phyloP scores from a whole-genome alignment of 179 eudicot species.

The Silene coronaria region DNA sequence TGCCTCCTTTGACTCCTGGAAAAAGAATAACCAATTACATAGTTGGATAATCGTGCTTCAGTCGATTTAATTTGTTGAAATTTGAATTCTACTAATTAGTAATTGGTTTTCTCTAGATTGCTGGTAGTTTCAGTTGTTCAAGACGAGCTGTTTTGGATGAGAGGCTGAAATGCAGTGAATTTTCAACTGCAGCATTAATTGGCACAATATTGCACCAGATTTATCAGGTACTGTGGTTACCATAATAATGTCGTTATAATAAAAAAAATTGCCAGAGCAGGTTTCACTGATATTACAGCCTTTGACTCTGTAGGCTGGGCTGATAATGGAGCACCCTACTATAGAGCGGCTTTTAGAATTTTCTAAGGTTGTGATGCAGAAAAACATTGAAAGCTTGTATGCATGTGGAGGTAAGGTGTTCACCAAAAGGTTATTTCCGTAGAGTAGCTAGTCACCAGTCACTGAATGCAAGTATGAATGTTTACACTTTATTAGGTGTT shows the following conservation, averaged over 20 bases:
- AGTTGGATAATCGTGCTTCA: not conserved
- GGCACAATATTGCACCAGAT: conserved; percentile 93
- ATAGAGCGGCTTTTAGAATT: conserved; percentile 66
- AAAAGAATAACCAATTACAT: not conserved
- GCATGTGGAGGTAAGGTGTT: conserved; percentile 85
- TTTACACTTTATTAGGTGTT: not conserved
- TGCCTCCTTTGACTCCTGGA: not conserved
- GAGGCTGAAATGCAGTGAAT: conserved; percentile 67
- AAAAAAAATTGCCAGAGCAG: not conserved
- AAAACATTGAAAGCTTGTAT: conserved; percentile 74
- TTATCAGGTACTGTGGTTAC: conserved; percentile 54
- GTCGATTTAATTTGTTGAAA: not conserved
- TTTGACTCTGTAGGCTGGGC: conserved; percentile 63
- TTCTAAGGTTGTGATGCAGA: conserved; percentile 55
- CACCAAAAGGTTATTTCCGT: not conserved
- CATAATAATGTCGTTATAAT: not conserved
- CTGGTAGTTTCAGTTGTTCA: conserved; percentile 83
- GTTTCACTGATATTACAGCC: conserved; percentile 11
- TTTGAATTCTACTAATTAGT: not conserved
- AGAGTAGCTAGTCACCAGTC: not conserved
- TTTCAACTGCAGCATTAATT: conserved; percentile 71
- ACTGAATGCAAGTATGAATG: not conserved
- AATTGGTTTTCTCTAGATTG: conserved; percentile 47
- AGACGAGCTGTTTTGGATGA: conserved; percentile 92
- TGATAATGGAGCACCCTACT: conserved; percentile 58